Conservation (phyloP, 306 rosid genomes). For the Cucumis cinereus region DNA sequence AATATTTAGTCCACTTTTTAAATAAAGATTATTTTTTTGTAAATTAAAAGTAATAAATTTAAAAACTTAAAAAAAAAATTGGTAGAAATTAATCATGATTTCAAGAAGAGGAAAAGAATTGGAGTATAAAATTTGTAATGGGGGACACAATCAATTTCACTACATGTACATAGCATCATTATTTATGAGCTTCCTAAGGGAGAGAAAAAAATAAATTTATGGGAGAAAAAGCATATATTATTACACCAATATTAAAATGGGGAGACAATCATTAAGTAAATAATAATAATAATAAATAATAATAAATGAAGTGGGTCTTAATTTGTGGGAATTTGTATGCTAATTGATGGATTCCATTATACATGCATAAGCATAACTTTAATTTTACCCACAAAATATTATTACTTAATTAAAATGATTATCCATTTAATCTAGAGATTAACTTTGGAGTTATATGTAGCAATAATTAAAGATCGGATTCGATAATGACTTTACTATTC, state of each 20-base stretch:
- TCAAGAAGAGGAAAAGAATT: neutral
- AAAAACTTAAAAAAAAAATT: neutral
- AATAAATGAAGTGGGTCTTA: neutral
- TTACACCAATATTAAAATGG: neutral
- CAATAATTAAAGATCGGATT: neutral
- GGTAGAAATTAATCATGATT: neutral
- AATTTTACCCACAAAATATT: neutral
- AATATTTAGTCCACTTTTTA: too few species aligned
- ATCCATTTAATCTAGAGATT: neutral
- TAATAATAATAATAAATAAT: neutral
- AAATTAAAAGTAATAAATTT: neutral
- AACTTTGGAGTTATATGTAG: neutral
- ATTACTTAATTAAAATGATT: neutral
- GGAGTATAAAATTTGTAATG: neutral
- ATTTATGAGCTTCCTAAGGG: neutral
- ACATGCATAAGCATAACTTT: neutral
- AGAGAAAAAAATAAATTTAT: neutral
- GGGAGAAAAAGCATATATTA: neutral
- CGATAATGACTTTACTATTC: neutral
- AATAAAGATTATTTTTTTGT: too few species aligned
- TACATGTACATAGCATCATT: constrained; percentile 6
- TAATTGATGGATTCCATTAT: neutral
- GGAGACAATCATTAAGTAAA: neutral
- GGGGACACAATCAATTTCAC: constrained; percentile 7
- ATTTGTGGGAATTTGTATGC: constrained; percentile 2